Percentiles rank a stretch among this genome's conserved stretches.
Evolutionary conservation across 768 basidiomycete genomes (phyloP).

Genomic region (Suillus bovinus): DNA sequence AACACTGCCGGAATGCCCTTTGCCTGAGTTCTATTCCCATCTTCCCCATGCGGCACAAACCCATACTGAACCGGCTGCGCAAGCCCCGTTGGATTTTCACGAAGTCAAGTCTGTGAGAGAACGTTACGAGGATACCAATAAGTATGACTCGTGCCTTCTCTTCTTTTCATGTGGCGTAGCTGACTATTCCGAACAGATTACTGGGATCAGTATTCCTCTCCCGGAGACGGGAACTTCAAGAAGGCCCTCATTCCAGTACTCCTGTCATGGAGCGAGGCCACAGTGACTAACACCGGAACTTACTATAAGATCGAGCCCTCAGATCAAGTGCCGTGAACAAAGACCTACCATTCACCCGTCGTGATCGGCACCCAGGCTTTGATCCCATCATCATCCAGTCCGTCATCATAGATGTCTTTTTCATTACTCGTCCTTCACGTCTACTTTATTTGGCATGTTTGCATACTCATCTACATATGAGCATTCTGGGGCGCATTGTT

Average conservation of each 20-base stretch:
- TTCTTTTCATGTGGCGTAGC: conserved; percentile 3
- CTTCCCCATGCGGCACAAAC: conserved; percentile 5
- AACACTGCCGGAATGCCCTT: conserved; percentile 8
- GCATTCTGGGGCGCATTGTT: not conserved
- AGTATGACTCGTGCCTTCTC: conserved; percentile 36
- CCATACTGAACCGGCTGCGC: conserved; percentile 8
- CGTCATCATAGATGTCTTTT: not conserved
- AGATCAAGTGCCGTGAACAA: conserved; percentile 1
- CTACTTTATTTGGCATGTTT: conserved; percentile 4
- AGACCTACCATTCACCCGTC: not conserved
- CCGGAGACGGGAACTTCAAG: conserved; percentile 43
- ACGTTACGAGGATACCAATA: conserved; percentile 66
- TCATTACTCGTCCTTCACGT: not conserved
- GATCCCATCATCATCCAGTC: conserved; percentile 1
- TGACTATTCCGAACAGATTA: conserved; percentile 41
- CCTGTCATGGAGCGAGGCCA: not conserved
- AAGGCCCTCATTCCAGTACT: not conserved
- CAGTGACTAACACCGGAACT: conserved; percentile 1
- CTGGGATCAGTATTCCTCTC: conserved; percentile 67
- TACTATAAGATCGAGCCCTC: not conserved
- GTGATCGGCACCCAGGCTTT: not conserved
- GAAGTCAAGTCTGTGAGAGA: conserved; percentile 52
- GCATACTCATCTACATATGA: not conserved
- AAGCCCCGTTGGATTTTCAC: conserved; percentile 26
- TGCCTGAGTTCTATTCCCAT: conserved; percentile 6